Conservation (phyloP, 2,329 filamentous ascomycete genomes). For the Dendryphion nanum region DNA sequence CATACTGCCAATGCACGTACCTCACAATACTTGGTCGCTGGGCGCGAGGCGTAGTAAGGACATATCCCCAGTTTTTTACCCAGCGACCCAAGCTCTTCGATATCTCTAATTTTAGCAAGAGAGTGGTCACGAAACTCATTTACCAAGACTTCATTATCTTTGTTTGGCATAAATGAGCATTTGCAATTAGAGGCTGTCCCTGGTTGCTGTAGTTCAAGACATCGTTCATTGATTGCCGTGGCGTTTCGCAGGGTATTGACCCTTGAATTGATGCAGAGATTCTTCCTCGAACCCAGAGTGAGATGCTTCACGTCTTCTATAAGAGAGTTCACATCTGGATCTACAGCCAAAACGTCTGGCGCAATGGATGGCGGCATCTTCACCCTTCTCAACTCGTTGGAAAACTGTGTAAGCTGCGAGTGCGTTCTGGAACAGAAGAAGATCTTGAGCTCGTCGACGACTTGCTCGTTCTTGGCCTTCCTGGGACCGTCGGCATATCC, state of each 20-base stretch:
- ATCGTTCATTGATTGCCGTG: slow-evolving; percentile 89
- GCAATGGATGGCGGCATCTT: slow-evolving; percentile 65
- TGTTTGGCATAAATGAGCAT: slow-evolving; percentile 76
- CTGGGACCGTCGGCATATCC: slow-evolving; percentile 30
- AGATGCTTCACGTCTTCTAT: slow-evolving; percentile 73
- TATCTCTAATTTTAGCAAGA: slow-evolving; percentile 83
- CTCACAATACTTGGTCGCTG: slow-evolving; percentile 78
- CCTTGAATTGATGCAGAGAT: slow-evolving; percentile 83
- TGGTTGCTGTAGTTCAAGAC: slow-evolving; percentile 82
- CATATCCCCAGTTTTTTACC: slow-evolving; percentile 80
- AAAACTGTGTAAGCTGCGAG: slow-evolving; percentile 86
- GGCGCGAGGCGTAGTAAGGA: slow-evolving; percentile 92
- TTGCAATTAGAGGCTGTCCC: slow-evolving; percentile 60
- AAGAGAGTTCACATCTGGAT: slow-evolving; percentile 23
- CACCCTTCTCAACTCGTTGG: slow-evolving; percentile 78
- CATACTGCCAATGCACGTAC: slow-evolving; percentile 31
- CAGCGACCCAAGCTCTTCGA: slow-evolving; percentile 80
- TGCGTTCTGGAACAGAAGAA: slow-evolving; percentile 93
- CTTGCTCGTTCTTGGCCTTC: slow-evolving; percentile 46
- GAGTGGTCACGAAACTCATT: slow-evolving; percentile 83
- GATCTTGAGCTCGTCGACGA: slow-evolving; percentile 70
- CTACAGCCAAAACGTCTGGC: slow-evolving; percentile 15
- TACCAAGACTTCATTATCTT: slow-evolving; percentile 68
- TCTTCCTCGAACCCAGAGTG: slow-evolving; percentile 81
- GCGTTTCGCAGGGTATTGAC: slow-evolving; percentile 68